Evolutionary conservation across 306 rosid species (phyloP).

Genomic region (Neltuma alba): DNA sequence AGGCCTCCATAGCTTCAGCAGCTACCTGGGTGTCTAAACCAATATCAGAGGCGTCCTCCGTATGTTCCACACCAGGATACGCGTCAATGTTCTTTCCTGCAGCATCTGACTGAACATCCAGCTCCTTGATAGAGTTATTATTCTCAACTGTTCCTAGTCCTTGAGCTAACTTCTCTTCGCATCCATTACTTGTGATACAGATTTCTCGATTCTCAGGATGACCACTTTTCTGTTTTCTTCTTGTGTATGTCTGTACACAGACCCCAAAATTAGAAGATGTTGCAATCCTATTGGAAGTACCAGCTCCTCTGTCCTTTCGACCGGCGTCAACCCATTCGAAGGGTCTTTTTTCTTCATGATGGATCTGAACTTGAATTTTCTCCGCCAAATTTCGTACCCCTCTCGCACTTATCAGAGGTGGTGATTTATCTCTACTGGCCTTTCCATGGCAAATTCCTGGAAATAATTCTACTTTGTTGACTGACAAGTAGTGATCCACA

Average conservation of each 20-base stretch:
- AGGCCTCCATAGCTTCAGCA: constrained; percentile 77
- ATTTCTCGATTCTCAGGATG: constrained; percentile 35
- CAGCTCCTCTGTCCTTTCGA: constrained; percentile 29
- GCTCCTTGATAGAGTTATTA: constrained; percentile 29
- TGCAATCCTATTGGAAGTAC: constrained; percentile 3
- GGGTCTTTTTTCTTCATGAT: constrained; percentile 41
- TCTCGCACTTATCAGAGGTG: constrained; percentile 41
- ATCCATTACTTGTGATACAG: constrained; percentile 22
- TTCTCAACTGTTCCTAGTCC: constrained; percentile 34
- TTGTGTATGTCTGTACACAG: constrained; percentile 32
- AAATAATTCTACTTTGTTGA: constrained; percentile 37
- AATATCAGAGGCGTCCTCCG: constrained; percentile 48
- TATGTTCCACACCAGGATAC: constrained; percentile 37
- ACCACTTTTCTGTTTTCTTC: constrained; percentile 38
- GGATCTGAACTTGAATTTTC: constrained; percentile 41
- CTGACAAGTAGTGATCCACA: constrained; percentile 65
- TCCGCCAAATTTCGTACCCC: constrained; percentile 58
- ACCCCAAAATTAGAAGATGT: constrained; percentile 33
- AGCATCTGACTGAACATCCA: constrained; percentile 33
- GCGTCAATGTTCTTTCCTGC: constrained; percentile 37
- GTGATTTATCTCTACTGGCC: constrained; percentile 48
- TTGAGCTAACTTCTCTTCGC: constrained; percentile 36
- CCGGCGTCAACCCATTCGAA: constrained; percentile 52
- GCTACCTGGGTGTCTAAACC: constrained; percentile 84
- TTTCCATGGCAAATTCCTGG: constrained; percentile 37